Conservation (phyloP, 2,329 filamentous ascomycete species). For the Immersiporthe knoxdaviesiana region DNA sequence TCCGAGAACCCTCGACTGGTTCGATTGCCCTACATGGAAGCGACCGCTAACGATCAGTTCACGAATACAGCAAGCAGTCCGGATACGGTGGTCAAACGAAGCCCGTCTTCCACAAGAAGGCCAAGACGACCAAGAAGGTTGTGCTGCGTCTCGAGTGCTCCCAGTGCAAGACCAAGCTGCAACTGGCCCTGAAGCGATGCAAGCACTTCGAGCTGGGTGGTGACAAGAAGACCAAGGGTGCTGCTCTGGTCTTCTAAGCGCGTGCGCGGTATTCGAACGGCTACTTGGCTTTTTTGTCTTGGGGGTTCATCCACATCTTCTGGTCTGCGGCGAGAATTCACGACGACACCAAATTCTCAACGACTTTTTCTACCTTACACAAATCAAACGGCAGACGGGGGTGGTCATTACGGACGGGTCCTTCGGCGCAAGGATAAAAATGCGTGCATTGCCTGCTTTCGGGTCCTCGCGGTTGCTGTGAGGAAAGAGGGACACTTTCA, state of each 20-base stretch:
- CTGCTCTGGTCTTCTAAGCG: slow-evolving; percentile 97
- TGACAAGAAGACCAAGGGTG: slow-evolving; percentile 99
- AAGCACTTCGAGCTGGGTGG: slow-evolving; percentile 99
- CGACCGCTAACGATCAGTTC: slow-evolving; percentile 12
- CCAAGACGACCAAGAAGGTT: slow-evolving; percentile 99
- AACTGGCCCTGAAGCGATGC: slow-evolving; percentile 98
- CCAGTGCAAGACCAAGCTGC: slow-evolving; percentile 95
- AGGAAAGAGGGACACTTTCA: slow-evolving; percentile 25
- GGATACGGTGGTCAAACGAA: slow-evolving; percentile 99
- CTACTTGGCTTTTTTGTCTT: slow-evolving; percentile 24
- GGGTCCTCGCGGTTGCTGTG: slow-evolving; percentile 29
- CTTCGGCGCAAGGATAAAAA: slow-evolving; percentile 31
- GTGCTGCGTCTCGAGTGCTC: slow-evolving; percentile 98
- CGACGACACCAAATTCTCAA: slow-evolving; percentile 28
- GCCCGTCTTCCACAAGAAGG: slow-evolving; percentile 99
- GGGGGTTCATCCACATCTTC: slow-evolving; percentile 29
- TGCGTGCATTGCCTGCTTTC: slow-evolving; percentile 30
- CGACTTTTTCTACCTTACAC: slow-evolving; percentile 27
- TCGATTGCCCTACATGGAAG: not conserved
- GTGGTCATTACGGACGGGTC: slow-evolving; percentile 31
- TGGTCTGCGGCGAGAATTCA: slow-evolving; percentile 29
- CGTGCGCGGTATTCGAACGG: slow-evolving; percentile 41
- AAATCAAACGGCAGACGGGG: slow-evolving; percentile 26
- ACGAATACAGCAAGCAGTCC: slow-evolving; percentile 40
- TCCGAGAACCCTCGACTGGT: not conserved